phyloP scores from a whole-genome alignment of 2,329 filamentous ascomycete species.

The Fusarium fracticaudum region DNA sequence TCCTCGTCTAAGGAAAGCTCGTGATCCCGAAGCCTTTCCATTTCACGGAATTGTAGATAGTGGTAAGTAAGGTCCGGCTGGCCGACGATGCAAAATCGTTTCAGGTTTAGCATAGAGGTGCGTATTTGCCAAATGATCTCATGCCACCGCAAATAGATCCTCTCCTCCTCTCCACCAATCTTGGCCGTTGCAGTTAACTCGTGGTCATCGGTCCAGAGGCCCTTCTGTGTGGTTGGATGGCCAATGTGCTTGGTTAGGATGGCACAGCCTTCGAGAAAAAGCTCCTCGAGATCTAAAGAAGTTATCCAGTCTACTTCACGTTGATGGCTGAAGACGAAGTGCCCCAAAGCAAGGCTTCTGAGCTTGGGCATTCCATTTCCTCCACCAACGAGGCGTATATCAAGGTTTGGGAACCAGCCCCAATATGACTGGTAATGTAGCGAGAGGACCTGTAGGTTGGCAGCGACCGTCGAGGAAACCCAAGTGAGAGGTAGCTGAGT shows the following conservation, averaged over 20 bases:
- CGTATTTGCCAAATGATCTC: background rate
- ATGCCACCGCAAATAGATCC: background rate
- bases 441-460: background rate
- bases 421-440: background rate
- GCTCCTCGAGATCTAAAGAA: background rate
- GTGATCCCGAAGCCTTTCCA: background rate
- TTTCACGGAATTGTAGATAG: too few species aligned
- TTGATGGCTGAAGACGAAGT: background rate
- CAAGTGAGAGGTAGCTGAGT: background rate
- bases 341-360: background rate
- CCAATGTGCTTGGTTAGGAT: background rate
- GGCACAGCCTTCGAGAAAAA: background rate
- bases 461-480: background rate
- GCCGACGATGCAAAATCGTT: accelerated
- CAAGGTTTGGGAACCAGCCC: background rate
- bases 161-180: accelerated
- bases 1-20: accelerated
- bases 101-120: background rate
- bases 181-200: too few species aligned
- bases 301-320: background rate
- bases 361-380: background rate
- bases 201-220: background rate
- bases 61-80: background rate
- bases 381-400: background rate
- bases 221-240: background rate